These are phyloP conservation scores for Spinacia oleracea DNA, from an alignment of 179 eudicot species.

Conservation along the genomic window DNA sequence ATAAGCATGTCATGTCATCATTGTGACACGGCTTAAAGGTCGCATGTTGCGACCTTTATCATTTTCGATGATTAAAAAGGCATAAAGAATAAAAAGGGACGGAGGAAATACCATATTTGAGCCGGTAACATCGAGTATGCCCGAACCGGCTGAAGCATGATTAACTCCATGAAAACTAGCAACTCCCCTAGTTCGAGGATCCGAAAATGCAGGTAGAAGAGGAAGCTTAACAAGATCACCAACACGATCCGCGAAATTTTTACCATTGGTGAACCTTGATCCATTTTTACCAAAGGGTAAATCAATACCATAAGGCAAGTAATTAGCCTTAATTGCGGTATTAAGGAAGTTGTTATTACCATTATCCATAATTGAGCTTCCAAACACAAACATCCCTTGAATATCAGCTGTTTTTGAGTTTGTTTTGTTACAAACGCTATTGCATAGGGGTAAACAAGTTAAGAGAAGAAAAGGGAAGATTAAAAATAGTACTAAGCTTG, in stretches of 20 bases:
- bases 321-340: constrained; percentile 12
- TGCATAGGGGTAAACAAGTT: background rate
- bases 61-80: too few species aligned
- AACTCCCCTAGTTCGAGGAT: constrained; percentile 12
- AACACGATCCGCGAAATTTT: constrained; percentile 23
- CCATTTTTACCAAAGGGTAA: constrained; percentile 12
- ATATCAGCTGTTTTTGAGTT: background rate
- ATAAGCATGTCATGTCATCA: too few species aligned
- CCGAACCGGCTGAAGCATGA: constrained; percentile 28
- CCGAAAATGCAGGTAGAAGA: constrained; percentile 3
- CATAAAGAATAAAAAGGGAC: too few species aligned
- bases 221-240: constrained; percentile 27
- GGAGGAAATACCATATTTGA: constrained; percentile 22
- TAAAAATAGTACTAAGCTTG: background rate
- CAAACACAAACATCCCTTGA: constrained; percentile 31
- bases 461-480: background rate
- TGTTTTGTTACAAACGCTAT: constrained; percentile 1
- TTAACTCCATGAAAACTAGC: constrained; percentile 23
- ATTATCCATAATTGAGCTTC: constrained; percentile 13
- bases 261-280: constrained; percentile 25
- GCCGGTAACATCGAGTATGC: constrained; percentile 27
- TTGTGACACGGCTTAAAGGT: too few species aligned
- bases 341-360: constrained; percentile 26
- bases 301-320: constrained; percentile 33
- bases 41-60: too few species aligned